phyloP scores from a whole-genome alignment of 2,329 filamentous ascomycete species.

The Cladosporium oxysporum region DNA sequence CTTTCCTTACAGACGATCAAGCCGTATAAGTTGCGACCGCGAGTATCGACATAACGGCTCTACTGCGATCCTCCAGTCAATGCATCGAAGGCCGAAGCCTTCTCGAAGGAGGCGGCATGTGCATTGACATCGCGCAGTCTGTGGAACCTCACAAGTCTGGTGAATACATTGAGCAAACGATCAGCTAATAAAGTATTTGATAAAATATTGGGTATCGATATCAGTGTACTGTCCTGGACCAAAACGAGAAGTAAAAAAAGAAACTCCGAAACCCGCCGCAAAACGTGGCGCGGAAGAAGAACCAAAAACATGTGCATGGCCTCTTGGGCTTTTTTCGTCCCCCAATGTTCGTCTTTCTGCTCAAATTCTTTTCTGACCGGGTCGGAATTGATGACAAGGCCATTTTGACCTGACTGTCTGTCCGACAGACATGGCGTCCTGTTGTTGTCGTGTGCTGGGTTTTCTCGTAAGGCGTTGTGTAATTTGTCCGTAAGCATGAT shows the following conservation, averaged over 20 bases:
- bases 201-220: neutral
- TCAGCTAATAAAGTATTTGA: neutral
- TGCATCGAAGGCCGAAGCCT: neutral
- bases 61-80: too few species aligned
- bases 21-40: too few species aligned
- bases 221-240: neutral
- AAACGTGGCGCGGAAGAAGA: neutral
- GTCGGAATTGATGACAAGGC: neutral
- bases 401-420: neutral
- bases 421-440: neutral
- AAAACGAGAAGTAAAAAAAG: neutral
- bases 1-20: neutral
- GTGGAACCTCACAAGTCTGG: neutral
- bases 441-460: neutral
- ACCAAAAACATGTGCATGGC: neutral
- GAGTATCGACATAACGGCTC: too few species aligned
- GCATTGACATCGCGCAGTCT: neutral
- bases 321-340: too few species aligned
- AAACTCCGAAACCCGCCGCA: neutral
- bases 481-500: neutral
- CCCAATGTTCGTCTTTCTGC: neutral
- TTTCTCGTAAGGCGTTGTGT: constrained; percentile 3
- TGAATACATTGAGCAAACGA: neutral
- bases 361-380: neutral
- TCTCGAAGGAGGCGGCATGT: neutral